Evolutionary conservation across 2,329 filamentous ascomycete species (phyloP).

Genomic region (Diaporthe caulivora): DNA sequence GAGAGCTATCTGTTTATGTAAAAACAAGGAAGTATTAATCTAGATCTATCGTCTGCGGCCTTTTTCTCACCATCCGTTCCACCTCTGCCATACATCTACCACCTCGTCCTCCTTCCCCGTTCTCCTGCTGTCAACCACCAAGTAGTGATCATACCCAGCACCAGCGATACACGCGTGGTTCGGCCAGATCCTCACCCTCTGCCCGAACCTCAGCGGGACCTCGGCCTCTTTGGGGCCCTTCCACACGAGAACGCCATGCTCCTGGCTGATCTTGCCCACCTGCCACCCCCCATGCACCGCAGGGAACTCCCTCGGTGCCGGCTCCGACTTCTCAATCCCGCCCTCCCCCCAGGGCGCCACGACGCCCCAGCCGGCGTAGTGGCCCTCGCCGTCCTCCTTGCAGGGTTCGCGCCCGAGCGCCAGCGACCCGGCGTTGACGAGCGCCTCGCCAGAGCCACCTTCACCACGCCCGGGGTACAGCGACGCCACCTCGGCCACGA

Average conservation of each 20-base stretch:
- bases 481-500: constrained; percentile 79
- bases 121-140: constrained; percentile 75
- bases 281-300: constrained; percentile 68
- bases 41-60: neutral
- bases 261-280: constrained; percentile 79
- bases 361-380: constrained; percentile 79
- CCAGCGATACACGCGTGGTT: constrained; percentile 86
- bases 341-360: constrained; percentile 68
- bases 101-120: constrained; percentile 68
- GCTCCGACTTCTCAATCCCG: constrained; percentile 46
- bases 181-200: constrained; percentile 79
- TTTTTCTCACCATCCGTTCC: constrained; percentile 73
- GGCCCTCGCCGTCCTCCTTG: constrained; percentile 56
- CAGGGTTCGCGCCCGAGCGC: constrained; percentile 81
- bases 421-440: constrained; percentile 77
- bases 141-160: constrained; percentile 78
- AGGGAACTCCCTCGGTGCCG: constrained; percentile 57
- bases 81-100: constrained; percentile 81
- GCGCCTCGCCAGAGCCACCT: constrained; percentile 67
- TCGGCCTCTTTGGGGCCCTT: constrained; percentile 60
- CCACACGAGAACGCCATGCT: constrained; percentile 81
- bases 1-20: constrained; percentile 28
- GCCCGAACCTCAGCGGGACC: constrained; percentile 68
- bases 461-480: constrained; percentile 72
- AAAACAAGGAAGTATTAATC: constrained; percentile 28